Base-by-base conservation (phyloP, 768 basidiomycete species). In the Jaapia argillacea region DNA sequence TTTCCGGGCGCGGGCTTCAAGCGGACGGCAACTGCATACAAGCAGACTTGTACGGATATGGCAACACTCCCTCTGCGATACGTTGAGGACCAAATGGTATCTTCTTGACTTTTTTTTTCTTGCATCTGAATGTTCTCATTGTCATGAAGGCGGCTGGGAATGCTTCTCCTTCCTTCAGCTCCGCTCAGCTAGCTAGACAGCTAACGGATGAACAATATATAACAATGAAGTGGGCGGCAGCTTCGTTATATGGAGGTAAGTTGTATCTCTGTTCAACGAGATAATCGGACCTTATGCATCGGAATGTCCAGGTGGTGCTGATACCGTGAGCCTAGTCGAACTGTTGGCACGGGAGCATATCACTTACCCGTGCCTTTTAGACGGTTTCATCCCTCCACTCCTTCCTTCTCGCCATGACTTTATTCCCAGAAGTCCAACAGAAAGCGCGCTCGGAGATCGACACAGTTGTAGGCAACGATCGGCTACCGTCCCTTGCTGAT, bases 361-460 rank as follows among this genome's bases (percentile, higher is more conserved):
- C 10, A 16, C 16, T 33, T 10, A 33, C 28, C 28, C 10, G 10
- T 16, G 16, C 16, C 28, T 10, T 33, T 16, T 33, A 38, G 37
- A 38, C 37, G 10, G 21, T 38, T 7, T 38, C 37, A 7, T 7
- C 22, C 37, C 10, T 22, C 37, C 10, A 10, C 10, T 10, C 10
- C 10, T 38, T 10, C 37, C 61, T 63, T 51, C 36, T 63, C 14
- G 51, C 59, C 2, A 49, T 59, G 3, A 56, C 60, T 49, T 50
- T 57, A n/a, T 50, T 58, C 43, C 63, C 62, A 0, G 47, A 56
- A 7, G 44, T 56, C 6, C 58, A 60, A 37, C 44, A 33, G 3
- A 49, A 48, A 22, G 61, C 58, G 6, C 60, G 56, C 6, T 54
- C 46, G 22, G 63, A 65, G 43, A 42, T 65, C 7, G 63, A 65